Percentiles rank a stretch among this genome's conserved stretches.
Evolutionary conservation across 768 basidiomycete genomes (phyloP).

Genomic region (Suillus ampliporus): DNA sequence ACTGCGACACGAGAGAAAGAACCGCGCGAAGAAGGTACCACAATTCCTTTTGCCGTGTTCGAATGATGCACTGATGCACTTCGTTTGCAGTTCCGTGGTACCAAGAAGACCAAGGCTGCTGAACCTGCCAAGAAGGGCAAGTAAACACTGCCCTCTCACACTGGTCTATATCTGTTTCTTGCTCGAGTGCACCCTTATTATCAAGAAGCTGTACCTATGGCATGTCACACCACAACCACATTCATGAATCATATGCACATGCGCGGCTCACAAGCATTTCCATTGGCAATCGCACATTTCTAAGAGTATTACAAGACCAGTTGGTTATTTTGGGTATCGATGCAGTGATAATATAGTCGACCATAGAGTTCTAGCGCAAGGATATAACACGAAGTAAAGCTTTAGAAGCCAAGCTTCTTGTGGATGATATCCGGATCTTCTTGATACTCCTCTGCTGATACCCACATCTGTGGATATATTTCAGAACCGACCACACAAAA

Average conservation of each 20-base stretch:
- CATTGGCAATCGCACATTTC: constrained; percentile 30
- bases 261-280: constrained; percentile 18
- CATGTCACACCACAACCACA: constrained; percentile 36
- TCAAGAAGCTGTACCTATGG: constrained; percentile 48
- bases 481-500: constrained; percentile 9
- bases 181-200: constrained; percentile 29
- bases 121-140: constrained; percentile 93
- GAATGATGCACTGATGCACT: constrained; percentile 18
- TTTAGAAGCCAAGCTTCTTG: constrained; percentile 87
- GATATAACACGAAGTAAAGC: constrained; percentile 3
- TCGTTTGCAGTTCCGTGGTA: constrained; percentile 80
- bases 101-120: constrained; percentile 92
- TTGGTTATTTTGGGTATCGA: constrained; percentile 41
- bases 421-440: constrained; percentile 99
- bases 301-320: constrained; percentile 40
- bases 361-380: constrained; percentile 19
- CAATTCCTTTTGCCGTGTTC: constrained; percentile 3
- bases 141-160: constrained; percentile 50
- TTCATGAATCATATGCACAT: constrained; percentile 36
- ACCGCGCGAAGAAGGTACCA: constrained; percentile 97
- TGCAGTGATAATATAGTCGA: constrained; percentile 16
- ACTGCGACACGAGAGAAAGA: constrained; percentile 99
- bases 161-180: constrained; percentile 21
- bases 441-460: constrained; percentile 98
- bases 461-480: constrained; percentile 84